Base-by-base conservation (phyloP, 192 early-diverging fungal genomes). In the Diversispora eburnea region DNA sequence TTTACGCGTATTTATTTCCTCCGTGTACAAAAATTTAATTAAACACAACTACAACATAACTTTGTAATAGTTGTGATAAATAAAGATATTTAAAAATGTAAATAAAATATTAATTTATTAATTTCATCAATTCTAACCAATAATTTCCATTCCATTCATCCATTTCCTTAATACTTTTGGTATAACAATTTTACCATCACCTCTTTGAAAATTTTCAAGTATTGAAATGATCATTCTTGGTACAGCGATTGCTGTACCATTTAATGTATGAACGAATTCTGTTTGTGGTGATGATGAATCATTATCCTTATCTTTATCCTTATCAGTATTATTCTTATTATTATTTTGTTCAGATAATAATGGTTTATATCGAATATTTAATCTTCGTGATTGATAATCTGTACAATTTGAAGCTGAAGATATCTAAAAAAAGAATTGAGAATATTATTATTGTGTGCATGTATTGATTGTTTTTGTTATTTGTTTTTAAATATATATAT, bases 381-480 rank as follows among this genome's bases (percentile, higher is more conserved):
- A 82, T 4, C 95, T 78, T 5, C 95, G 87, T 0, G 94, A 83
- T 80, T 98, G 95, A 78, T 93, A 98, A 65, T 98, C 95, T 9
- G 94, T 96, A 77, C 95, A 98, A 76, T 94, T 95, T 13, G 91
- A 93, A 0, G 94, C 90, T 39, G 91, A 93, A 12, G 92, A 93
- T 51, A 97, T 92, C 84, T 93, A 73, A 54, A 33, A 55, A 17
- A 54, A 13, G 13, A 33, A 60, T n/a, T 19, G 0, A 57, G 19
- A 74, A 9, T 5, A 51, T 5, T 49, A 64, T 10, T 12, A 17
- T 54, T 2, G 9, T 17, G n/a, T 17, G 12, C 12, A 13, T 49
- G 7, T 49, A 3, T 10, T 10, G 7, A 10, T 54, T 9, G 13
- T 3, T 17, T 52, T 54, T 13, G 51, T 54, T 51, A 6, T 51